phyloP scores from a whole-genome alignment of 108 stramenopile species.

The Cyclotella baltica region DNA sequence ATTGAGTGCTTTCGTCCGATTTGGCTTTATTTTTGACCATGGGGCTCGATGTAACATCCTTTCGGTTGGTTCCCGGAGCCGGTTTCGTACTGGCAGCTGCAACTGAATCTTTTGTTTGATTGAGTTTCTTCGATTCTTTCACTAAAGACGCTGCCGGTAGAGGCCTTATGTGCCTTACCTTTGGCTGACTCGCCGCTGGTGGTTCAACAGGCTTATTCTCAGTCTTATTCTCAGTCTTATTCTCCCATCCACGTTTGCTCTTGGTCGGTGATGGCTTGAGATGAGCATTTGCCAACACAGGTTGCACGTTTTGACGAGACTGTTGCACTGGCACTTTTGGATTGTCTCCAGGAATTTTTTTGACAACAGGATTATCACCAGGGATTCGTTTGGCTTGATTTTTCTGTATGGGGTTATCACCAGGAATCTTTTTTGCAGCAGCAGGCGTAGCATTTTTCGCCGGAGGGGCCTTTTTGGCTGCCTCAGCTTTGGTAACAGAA shows the following conservation, averaged over 20 bases:
- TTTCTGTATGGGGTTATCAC: slow-evolving; percentile 29
- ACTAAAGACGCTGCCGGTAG: background rate
- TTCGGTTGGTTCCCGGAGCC: background rate
- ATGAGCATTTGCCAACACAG: slow-evolving; percentile 4
- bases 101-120: slow-evolving; percentile 10
- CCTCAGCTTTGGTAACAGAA: slow-evolving; percentile 19
- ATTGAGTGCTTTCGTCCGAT: slow-evolving; percentile 44
- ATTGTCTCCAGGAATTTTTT: slow-evolving; percentile 55
- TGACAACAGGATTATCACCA: slow-evolving; percentile 27
- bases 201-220: slow-evolving; percentile 4
- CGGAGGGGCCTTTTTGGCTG: slow-evolving; percentile 22
- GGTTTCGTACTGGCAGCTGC: background rate
- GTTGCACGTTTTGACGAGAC: slow-evolving; percentile 26
- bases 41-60: slow-evolving; percentile 28
- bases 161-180: slow-evolving; percentile 16
- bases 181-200: slow-evolving; percentile 30
- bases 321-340: slow-evolving; percentile 44
- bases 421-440: slow-evolving; percentile 30
- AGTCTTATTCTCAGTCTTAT: slow-evolving; percentile 30
- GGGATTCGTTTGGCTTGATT: slow-evolving; percentile 25
- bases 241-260: slow-evolving; percentile 78
- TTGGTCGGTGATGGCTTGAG: slow-evolving; percentile 22
- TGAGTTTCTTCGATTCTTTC: slow-evolving; percentile 27
- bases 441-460: background rate
- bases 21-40: slow-evolving; percentile 25